Evolutionary conservation across 2,329 filamentous ascomycete species (phyloP), one percentile per base, ranked within the genome.

Genomic region (Arachnomyces sp.): DNA sequence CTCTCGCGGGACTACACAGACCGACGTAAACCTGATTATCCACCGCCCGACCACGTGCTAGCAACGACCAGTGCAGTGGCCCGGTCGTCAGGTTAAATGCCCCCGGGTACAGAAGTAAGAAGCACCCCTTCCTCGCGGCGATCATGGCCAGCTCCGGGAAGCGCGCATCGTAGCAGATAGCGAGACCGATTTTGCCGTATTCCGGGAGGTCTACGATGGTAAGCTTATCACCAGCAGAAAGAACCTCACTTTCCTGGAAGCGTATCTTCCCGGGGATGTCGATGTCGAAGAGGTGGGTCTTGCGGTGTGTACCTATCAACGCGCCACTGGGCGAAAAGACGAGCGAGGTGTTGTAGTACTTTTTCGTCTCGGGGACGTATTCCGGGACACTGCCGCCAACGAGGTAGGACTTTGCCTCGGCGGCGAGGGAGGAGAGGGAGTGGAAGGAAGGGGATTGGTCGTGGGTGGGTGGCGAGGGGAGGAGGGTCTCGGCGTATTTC

Each of bases 271-370:
- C 90, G 1, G 92, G 92, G 48, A 98, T 96, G 61, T 94, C 82
- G 54, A 98, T 98, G 65, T 96, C 92, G 64, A 98, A 98, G 32
- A 98, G 74, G 65, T 98, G 92, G 32, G 92, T 81, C 68, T 98
- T 98, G 53, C 92, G 79, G 63, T 96, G 89, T 2, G 81, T 85
- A 4, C 80, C 86, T n/a, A 98, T 72, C 36, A 95, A 71, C n/a
- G 73, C 61, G 3, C 92, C 92, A 7, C 73, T 67, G 0, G 88
- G 89, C 0, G 73, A 77, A 64, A 98, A 98, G 6, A 83, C 79
- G 34, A 98, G 70, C 18, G 79, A 82, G 2, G 92, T 96, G 68
- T 98, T 98, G 73, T 92, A 94, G 66, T 89, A 84, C 50, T 77
- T 77, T 51, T 84, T 83, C 12, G 70, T 75, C 8, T 67, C 55